phyloP scores from a whole-genome alignment of 768 basidiomycete species.

The Kwoniella heveanensis region DNA sequence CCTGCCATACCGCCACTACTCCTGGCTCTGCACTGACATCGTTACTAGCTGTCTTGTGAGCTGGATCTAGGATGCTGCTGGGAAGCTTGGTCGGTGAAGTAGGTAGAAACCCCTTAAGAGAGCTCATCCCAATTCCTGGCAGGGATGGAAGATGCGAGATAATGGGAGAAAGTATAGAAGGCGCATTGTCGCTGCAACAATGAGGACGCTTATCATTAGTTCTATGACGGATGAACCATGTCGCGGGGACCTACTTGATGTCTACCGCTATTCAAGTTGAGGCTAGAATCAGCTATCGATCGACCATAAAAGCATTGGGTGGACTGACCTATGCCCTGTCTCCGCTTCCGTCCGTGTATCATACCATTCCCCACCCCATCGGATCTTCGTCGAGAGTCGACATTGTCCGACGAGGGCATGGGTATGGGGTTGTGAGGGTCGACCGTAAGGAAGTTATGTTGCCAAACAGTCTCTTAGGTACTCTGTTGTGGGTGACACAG shows the following conservation, averaged over 20 bases:
- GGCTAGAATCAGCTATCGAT: no score
- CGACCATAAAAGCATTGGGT: not conserved
- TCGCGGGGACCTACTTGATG: conserved; percentile 14
- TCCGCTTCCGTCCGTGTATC: conserved; percentile 1
- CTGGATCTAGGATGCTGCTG: not conserved
- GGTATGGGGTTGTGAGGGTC: conserved; percentile 3
- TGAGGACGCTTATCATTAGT: not conserved
- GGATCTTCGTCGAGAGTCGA: conserved; percentile 18
- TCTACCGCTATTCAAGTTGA: conserved; percentile 8
- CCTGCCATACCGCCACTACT: conserved; percentile 30
- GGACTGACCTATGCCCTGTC: conserved; percentile 17
- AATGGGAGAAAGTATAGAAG: conserved; percentile 35
- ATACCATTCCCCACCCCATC: conserved; percentile 11
- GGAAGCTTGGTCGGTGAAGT: conserved; percentile 21
- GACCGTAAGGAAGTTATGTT: conserved; percentile 4
- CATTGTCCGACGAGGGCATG: conserved; percentile 26
- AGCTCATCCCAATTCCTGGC: conserved; percentile 22
- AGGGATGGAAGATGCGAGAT: conserved; percentile 29
- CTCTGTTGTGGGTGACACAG: not conserved
- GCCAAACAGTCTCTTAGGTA: conserved; percentile 1
- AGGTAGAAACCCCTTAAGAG: conserved; percentile 36
- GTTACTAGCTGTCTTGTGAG: not conserved
- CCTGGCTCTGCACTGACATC: not conserved
- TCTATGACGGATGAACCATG: no score
- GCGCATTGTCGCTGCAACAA: conserved; percentile 10